These are phyloP conservation scores for Suhomyces kilbournensis DNA, from an alignment of 805 yeast species.

Conservation along the genomic window DNA sequence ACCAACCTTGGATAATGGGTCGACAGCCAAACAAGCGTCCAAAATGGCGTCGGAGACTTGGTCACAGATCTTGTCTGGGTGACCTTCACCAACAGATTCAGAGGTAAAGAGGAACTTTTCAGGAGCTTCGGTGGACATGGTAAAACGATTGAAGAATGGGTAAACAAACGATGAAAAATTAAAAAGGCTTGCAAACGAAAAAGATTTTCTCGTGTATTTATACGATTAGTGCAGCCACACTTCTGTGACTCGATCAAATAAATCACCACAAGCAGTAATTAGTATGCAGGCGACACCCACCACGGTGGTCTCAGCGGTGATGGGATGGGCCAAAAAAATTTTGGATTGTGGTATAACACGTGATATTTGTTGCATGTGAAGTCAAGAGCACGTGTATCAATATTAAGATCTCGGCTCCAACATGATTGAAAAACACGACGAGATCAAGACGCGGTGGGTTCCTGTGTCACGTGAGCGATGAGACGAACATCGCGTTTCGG, in stretches of 20 bases:
- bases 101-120: slow-evolving; percentile 67
- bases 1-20: slow-evolving; percentile 97
- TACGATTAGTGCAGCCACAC: slow-evolving; percentile 4
- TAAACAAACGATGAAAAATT: not conserved
- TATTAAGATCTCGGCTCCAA: not conserved
- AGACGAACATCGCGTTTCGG: not conserved
- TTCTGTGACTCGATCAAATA: not conserved
- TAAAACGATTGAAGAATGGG: not conserved
- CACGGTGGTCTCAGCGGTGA: slow-evolving; percentile 2
- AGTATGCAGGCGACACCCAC: slow-evolving; percentile 1
- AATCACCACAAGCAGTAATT: not conserved
- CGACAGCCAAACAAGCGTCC: slow-evolving; percentile 94
- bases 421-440: not conserved
- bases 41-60: slow-evolving; percentile 98
- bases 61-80: slow-evolving; percentile 96
- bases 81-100: slow-evolving; percentile 92
- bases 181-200: not conserved
- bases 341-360: slow-evolving; percentile 3
- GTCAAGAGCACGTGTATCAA: not conserved
- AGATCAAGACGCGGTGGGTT: not conserved
- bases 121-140: slow-evolving; percentile 8
- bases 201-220: slow-evolving; percentile 4
- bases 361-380: slow-evolving; percentile 1
- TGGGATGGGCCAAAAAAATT: not conserved
- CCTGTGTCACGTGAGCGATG: not conserved